Base-by-base conservation (phyloP, 495 filamentous ascomycete genomes). In the Saxispiralis lemnorum region DNA sequence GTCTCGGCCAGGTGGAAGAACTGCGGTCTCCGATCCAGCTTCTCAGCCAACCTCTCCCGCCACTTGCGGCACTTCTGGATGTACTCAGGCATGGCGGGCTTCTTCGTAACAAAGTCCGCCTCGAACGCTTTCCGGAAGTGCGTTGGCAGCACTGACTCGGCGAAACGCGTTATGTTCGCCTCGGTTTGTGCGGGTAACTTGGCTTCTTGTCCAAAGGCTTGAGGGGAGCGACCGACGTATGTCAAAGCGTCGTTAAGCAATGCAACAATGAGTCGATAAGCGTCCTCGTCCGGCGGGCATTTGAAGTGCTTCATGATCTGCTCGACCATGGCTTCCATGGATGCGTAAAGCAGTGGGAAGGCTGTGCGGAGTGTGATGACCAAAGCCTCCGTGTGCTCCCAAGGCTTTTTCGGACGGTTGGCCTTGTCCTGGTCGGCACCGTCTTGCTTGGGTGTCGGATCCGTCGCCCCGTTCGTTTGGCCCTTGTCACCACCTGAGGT, bases 281-380 rank as follows among this genome's bases (percentile, higher is more conserved):
- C 92, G 63, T 99, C 92, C 56, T 99, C 92, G 52, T 99, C 92
- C 0, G 88, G 87, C 20, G 87, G 88, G 55, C 88, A 95, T 58
- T 95, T 96, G 73, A 96, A 96, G 61, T 96, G 79, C 69, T 94
- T 95, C 60, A 82, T 76, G 50, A 96, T 94, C 62, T 94, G 85
- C 56, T 99, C 92, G 24, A 94, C 85, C 88, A 99, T 96, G 0
- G 87, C 92, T 64, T 99, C 92, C 87, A 99, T 95, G 1, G 89
- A 96, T 30, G 95, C 65, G 2, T 89, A 88, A 47, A 99, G 76
- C 32, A 99, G 67, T 15, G 92, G 92, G 65, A 95, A 96, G 0
- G 86, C 86, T 12, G 87, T 94, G 66, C 96, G 95, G 37, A 99
- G 73, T 21, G 79, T 76, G 30, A 81, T 79, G 72, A 89, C 84